Conservation (phyloP, 305 asterid species). For the Nicotiana rustica region DNA sequence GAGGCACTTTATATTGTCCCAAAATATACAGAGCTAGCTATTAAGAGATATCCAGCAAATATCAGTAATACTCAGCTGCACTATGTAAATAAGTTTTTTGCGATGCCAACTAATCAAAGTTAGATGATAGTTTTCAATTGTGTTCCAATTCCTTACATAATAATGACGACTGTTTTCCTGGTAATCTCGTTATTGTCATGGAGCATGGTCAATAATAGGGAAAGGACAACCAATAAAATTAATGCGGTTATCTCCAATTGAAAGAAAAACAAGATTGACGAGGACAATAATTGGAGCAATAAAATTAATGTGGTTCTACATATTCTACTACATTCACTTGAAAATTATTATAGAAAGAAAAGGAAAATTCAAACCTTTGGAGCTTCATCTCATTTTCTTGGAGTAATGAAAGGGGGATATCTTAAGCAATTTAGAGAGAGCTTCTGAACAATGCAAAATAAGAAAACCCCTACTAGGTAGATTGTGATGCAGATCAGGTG, state of each 20-base stretch:
- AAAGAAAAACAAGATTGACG: too few relatives aligned
- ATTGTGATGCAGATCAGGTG: conserved; percentile 8
- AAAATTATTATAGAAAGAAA: conserved; percentile 3
- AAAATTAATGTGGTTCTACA: conserved; percentile 15
- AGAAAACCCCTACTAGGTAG: not conserved
- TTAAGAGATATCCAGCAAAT: conserved; percentile 18
- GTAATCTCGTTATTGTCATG: conserved; percentile 14
- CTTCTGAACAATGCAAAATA: conserved; percentile 24
- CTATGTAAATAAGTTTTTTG: not conserved
- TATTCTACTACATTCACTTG: conserved; percentile 3
- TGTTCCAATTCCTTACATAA: conserved; percentile 1
- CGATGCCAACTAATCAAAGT: conserved; percentile 21
- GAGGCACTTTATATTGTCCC: conserved; percentile 10
- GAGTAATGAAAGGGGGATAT: conserved; percentile 16
- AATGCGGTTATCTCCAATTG: not conserved
- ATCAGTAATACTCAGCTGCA: conserved; percentile 31
- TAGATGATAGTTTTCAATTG: not conserved
- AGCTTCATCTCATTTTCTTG: conserved; percentile 16
- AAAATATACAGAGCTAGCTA: not conserved
- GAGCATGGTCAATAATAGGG: not conserved
- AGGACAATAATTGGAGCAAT: too few relatives aligned
- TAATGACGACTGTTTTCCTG: not conserved
- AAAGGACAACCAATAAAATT: not conserved
- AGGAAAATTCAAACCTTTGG: conserved; percentile 16
- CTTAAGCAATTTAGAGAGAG: not conserved